phyloP scores from a whole-genome alignment of 441 rosid genomes.

The Adansonia rubrostipa region DNA sequence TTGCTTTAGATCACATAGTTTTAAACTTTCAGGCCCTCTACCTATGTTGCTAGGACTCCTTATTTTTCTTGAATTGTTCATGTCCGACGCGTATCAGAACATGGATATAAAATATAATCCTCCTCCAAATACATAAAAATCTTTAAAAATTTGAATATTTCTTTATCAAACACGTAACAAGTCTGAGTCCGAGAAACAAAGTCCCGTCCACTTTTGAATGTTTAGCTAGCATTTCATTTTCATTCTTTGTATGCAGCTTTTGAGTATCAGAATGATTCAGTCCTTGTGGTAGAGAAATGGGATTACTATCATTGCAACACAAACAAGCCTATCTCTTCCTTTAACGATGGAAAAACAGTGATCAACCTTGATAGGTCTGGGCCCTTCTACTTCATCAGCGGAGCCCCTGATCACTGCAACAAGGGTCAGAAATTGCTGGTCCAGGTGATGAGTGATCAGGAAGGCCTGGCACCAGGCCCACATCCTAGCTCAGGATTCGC shows the following conservation, averaged over 20 bases:
- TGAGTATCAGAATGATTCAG: conserved; percentile 80
- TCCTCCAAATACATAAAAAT: too few species aligned
- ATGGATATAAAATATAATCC: too few species aligned
- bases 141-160: too few species aligned
- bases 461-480: conserved; percentile 37
- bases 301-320: conserved; percentile 78
- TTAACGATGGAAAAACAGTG: conserved; percentile 69
- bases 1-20: background rate
- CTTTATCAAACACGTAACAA: too few species aligned
- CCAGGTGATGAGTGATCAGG: conserved; percentile 63
- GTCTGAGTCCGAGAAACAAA: too few species aligned
- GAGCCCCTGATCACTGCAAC: conserved; percentile 59
- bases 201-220: too few species aligned
- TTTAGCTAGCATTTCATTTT: too few species aligned
- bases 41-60: too few species aligned
- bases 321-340: conserved; percentile 48
- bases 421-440: conserved; percentile 74
- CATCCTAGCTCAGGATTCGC: conserved; percentile 43
- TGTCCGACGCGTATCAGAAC: too few species aligned
- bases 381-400: conserved; percentile 79
- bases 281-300: conserved; percentile 79
- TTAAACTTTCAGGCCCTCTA: too few species aligned
- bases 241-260: conserved; percentile 45
- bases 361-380: conserved; percentile 71
- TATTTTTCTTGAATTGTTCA: too few species aligned